These are phyloP conservation scores for Vigna reflexopilosa DNA, from an alignment of 306 rosid genomes.

Conservation along the genomic window DNA sequence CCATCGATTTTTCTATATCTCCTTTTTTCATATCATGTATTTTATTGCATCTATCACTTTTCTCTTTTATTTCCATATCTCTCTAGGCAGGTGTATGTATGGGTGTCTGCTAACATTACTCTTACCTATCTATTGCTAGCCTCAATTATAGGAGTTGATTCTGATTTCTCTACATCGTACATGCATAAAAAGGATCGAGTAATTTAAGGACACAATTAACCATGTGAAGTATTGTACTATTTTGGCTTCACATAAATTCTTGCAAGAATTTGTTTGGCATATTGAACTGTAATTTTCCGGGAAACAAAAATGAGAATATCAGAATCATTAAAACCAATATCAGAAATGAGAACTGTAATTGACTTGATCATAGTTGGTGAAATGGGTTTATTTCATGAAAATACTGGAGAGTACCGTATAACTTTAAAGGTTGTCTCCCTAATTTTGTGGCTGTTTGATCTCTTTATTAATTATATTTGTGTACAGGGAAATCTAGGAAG, in stretches of 20 bases:
- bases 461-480: not conserved
- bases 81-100: not conserved
- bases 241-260: conserved; percentile 8
- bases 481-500: conserved; percentile 70
- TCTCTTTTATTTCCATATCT: not conserved
- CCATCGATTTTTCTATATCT: not conserved
- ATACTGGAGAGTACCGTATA: not conserved
- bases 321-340: not conserved
- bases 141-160: conserved; percentile 35
- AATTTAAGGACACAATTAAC: conserved; percentile 1
- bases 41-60: not conserved
- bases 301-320: conserved; percentile 9
- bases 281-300: conserved; percentile 18
- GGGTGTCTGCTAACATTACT: not conserved
- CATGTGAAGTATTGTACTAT: not conserved
- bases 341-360: not conserved
- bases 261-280: conserved; percentile 10
- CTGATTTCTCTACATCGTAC: not conserved
- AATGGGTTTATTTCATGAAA: conserved; percentile 21
- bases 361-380: conserved; percentile 3
- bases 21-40: not conserved
- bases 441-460: conserved; percentile 2
- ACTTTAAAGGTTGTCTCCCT: conserved; percentile 29
- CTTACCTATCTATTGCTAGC: conserved; percentile 6
- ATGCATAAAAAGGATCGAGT: conserved; percentile 30